Evolutionary conservation across 225 moss, liverwort and hornwort genomes (phyloP).

Genomic region (Pleurozium schreberi): DNA sequence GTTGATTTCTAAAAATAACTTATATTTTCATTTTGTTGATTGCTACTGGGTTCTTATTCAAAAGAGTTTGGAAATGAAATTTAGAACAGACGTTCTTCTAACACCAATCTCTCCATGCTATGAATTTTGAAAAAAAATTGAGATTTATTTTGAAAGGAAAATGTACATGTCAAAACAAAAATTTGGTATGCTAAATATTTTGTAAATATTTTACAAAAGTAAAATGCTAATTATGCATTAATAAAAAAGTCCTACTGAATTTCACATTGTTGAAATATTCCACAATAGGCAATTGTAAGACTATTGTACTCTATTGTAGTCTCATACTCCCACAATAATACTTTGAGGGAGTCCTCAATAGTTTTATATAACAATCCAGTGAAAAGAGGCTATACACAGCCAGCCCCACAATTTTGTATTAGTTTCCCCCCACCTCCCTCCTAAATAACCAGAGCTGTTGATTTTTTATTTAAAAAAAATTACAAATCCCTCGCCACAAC

Average conservation of each 20-base stretch:
- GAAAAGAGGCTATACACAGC: no score
- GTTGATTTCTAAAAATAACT: background rate
- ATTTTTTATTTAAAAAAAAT: no score
- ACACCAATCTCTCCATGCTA: background rate
- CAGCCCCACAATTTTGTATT: no score
- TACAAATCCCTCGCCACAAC: no score
- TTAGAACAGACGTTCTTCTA: background rate
- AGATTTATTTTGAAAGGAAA: background rate
- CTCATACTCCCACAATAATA: rapidly evolving
- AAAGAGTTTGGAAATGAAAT: background rate
- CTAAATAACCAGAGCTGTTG: no score
- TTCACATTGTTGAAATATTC: background rate
- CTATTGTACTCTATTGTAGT: background rate
- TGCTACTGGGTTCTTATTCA: background rate
- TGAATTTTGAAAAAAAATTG: background rate
- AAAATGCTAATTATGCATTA: no score
- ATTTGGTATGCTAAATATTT: background rate
- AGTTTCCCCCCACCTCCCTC: no score
- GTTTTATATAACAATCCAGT: rapidly evolving
- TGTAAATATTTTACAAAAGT: rapidly evolving
- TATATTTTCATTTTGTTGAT: background rate
- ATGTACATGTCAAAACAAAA: rapidly evolving
- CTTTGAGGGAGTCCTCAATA: rapidly evolving
- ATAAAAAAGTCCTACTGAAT: background rate
- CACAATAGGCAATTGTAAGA: background rate